Percentiles rank a stretch among this genome's conserved stretches.
phyloP scores from a whole-genome alignment of 2,329 filamentous ascomycete species.

The Calonectria montana region DNA sequence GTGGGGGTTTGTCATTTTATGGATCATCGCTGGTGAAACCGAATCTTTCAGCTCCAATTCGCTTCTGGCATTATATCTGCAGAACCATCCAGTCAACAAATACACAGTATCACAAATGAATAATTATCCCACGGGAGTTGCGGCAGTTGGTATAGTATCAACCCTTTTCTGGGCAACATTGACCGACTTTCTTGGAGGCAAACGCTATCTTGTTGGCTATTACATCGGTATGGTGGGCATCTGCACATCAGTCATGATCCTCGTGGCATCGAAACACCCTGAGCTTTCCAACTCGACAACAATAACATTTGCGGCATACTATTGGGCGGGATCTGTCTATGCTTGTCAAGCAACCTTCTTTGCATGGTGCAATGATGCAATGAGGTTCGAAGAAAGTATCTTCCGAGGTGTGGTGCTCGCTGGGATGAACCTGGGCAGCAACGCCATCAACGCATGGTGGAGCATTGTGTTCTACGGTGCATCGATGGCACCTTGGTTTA shows the following conservation, averaged over 20 bases:
- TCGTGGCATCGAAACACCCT: conserved; percentile 60
- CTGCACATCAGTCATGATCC: conserved; percentile 70
- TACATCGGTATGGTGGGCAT: conserved; percentile 75
- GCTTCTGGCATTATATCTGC: conserved; percentile 63
- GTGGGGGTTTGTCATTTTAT: conserved; percentile 74
- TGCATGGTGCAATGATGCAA: conserved; percentile 79
- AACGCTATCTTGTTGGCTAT: conserved; percentile 73
- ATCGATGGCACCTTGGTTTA: conserved; percentile 74
- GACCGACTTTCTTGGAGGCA: conserved; percentile 73
- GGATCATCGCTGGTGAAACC: conserved; percentile 77
- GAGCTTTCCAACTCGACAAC: conserved; percentile 55
- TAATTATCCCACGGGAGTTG: conserved; percentile 67
- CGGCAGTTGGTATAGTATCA: conserved; percentile 66
- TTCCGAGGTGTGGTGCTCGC: conserved; percentile 76
- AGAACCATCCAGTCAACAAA: conserved; percentile 55
- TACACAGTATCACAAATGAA: conserved; percentile 64
- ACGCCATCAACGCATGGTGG: conserved; percentile 80
- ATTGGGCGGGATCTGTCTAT: conserved; percentile 77
- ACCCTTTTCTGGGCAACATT: conserved; percentile 78
- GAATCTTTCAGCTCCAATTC: conserved; percentile 77
- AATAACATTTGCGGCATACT: conserved; percentile 73
- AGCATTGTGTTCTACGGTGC: conserved; percentile 77
- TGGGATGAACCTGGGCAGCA: conserved; percentile 77
- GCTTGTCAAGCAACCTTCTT: conserved; percentile 81
- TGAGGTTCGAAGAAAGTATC: conserved; percentile 71